phyloP scores from a whole-genome alignment of 1,139 yeast species.

The Candida mesenterica region DNA sequence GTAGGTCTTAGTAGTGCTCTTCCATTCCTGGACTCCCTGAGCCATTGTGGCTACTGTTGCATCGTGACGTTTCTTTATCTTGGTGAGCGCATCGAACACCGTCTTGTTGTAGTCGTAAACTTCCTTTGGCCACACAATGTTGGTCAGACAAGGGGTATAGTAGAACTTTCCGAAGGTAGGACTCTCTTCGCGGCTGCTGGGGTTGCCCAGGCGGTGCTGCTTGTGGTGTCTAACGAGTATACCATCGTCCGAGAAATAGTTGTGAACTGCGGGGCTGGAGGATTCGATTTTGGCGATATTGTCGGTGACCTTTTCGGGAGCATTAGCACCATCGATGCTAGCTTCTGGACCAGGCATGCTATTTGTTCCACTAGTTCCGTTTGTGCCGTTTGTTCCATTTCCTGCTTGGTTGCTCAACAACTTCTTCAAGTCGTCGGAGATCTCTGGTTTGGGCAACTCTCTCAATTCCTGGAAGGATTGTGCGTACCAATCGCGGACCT shows the following conservation, averaged over 20 bases:
- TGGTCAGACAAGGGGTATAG: constrained; percentile 55
- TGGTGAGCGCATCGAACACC: constrained; percentile 65
- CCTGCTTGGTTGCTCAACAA: constrained; percentile 21
- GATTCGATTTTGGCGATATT: constrained; percentile 34
- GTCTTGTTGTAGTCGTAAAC: constrained; percentile 67
- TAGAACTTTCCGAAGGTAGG: constrained; percentile 56
- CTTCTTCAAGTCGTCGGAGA: constrained; percentile 38
- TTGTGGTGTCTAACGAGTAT: constrained; percentile 15
- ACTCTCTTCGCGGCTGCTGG: constrained; percentile 14
- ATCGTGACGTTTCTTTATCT: constrained; percentile 82
- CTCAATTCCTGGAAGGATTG: constrained; percentile 85
- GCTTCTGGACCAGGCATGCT: neutral
- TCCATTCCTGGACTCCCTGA: constrained; percentile 92
- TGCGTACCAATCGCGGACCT: constrained; percentile 88
- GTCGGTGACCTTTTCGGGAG: constrained; percentile 11
- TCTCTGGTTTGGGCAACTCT: constrained; percentile 48
- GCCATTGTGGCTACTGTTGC: constrained; percentile 94
- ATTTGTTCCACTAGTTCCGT: neutral
- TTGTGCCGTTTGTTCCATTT: neutral
- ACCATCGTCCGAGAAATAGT: constrained; percentile 20
- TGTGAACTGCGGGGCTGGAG: constrained; percentile 41
- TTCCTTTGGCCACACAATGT: constrained; percentile 67
- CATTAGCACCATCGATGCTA: too few species aligned
- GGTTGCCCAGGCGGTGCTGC: constrained; percentile 12
- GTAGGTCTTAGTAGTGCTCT: constrained; percentile 48